Evolutionary conservation across 495 filamentous ascomycete species (phyloP).

Genomic region (Xeromyces bisporus): DNA sequence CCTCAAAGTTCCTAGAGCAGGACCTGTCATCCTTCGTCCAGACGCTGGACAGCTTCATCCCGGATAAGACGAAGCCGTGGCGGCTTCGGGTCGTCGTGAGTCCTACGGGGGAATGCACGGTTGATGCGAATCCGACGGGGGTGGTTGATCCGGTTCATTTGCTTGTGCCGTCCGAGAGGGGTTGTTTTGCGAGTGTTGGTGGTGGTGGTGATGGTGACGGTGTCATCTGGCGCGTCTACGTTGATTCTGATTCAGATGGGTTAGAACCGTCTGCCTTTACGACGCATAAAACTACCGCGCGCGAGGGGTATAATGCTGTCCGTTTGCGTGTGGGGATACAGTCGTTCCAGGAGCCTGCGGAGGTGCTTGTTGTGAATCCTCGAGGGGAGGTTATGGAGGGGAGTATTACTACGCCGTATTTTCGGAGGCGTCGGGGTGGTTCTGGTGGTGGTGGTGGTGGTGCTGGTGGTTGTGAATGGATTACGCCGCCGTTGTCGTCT

Average conservation of each 20-base stretch:
- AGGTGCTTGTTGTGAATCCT: conserved; percentile 59
- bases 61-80: conserved; percentile 21
- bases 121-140: conserved; percentile 33
- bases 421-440: conserved; percentile 40
- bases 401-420: conserved; percentile 64
- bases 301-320: conserved; percentile 48
- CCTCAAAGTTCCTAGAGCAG: conserved; percentile 15
- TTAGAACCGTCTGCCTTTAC: conserved; percentile 47
- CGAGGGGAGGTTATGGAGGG: conserved; percentile 69
- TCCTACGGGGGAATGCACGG: conserved; percentile 26
- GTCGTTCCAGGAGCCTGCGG: conserved; percentile 33
- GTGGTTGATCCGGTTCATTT: conserved; percentile 33
- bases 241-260: conserved; percentile 39
- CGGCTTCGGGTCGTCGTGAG: conserved; percentile 39
- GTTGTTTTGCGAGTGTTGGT: no score
- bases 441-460: neutral
- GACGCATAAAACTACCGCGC: conserved; percentile 56
- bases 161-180: conserved; percentile 29
- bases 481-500: conserved; percentile 28
- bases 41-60: conserved; percentile 20
- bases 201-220: neutral
- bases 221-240: conserved; percentile 28
- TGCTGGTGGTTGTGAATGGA: conserved; percentile 11
- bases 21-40: conserved; percentile 12
- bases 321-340: conserved; percentile 38